Base-by-base conservation (phyloP, 1,284 basidiomycete genomes). In the Rhodotorula sp. region DNA sequence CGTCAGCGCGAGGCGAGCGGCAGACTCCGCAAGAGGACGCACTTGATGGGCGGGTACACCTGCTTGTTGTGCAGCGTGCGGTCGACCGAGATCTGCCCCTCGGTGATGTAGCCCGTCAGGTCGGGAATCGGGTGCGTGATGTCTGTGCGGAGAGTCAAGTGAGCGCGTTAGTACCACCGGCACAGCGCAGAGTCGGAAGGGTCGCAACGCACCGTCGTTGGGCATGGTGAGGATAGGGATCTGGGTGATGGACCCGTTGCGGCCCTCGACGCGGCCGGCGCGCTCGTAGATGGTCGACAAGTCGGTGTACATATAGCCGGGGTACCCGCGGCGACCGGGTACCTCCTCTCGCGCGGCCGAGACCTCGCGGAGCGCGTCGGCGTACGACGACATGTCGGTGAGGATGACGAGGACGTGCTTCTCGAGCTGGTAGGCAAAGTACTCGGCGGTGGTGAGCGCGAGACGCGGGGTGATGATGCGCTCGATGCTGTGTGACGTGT, bases 181-280 rank as follows among this genome's bases (percentile, higher is more conserved):
- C 14, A 13, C 45, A 8, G 14, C 12, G 52, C n/a, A 17, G 17
- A 19, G 16, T n/a, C 0, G 16, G 73, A 67, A 67, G 77, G 70
- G 74, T 74, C 46, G 14, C 21, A 21, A 16, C 87, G 82, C 83
- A 92, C 93, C 94, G 83, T 99, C 97, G 85, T 99, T 99, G 48
- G 97, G 97, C 97, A 99, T 99, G 72, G 97, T 99, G 75, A 99
- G 86, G 80, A 99, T 99, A 68, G 97, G 97, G 81, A 99, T 97
- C 85, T 99, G 97, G 62, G 97, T 99, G 85, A 99, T 99, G 58
- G 95, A 98, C 61, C 97, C 97, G 84, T 98, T 98, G 74, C 97
- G 88, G 74, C 97, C 97, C 83, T 96, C 85, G 60, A 99, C 97
- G 82, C 97, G 95, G 69, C 97, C 97, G 61, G 97, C 97, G 84